phyloP scores from a whole-genome alignment of 805 yeast genomes.

The Candida sithepensis region DNA sequence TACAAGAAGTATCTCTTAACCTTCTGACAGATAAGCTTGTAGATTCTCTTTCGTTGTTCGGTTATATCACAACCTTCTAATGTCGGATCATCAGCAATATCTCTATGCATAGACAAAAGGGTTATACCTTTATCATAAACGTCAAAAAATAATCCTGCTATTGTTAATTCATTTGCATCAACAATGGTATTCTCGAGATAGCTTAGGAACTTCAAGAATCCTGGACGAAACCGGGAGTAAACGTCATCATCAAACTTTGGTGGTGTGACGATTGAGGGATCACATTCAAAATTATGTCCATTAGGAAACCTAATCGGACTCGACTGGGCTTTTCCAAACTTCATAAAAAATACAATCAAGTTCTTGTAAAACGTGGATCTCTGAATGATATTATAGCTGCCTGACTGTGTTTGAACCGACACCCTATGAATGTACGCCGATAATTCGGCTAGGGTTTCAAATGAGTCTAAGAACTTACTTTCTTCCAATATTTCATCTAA shows the following conservation, averaged over 20 bases:
- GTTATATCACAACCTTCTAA: not conserved
- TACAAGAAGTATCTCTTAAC: not conserved
- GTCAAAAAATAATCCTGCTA: too few relatives aligned
- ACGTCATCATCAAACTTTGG: not conserved
- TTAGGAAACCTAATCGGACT: not conserved
- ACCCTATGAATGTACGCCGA: not conserved
- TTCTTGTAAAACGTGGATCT: not conserved
- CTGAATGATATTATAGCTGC: not conserved
- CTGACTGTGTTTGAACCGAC: not conserved
- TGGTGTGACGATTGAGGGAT: not conserved
- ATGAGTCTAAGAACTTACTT: not conserved
- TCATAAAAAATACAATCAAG: not conserved
- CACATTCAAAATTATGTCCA: not conserved
- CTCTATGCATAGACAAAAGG: not conserved
- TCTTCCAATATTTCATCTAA: not conserved
- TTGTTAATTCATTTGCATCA: not conserved
- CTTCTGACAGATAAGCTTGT: not conserved
- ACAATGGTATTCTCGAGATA: not conserved
- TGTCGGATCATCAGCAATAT: not conserved
- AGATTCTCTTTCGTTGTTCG: not conserved
- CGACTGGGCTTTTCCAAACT: not conserved
- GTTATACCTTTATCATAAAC: too few relatives aligned
- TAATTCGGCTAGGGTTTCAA: not conserved
- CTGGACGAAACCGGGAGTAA: not conserved
- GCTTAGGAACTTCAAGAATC: not conserved